A percentile compares a stretch with the other conserved stretches of the same genome.
These are phyloP conservation scores for Discostella pseudostelligera DNA, from an alignment of 108 stramenopile genomes.

Conservation along the genomic window DNA sequence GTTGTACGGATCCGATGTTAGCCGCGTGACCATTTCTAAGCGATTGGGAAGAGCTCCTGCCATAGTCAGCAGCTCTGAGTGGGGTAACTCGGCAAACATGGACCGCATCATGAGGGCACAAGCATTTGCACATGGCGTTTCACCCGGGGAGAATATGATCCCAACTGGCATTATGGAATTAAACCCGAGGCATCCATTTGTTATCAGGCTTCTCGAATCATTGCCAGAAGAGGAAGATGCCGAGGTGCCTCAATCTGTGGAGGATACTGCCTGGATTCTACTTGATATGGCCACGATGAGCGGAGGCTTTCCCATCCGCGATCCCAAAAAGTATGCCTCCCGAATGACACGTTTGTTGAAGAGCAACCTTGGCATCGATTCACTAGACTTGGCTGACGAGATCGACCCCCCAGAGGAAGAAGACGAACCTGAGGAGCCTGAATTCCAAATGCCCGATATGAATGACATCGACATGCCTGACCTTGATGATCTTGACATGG, in stretches of 20 bases:
- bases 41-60: constrained; percentile 91
- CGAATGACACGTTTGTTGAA: constrained; percentile 88
- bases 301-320: constrained; percentile 91
- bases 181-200: constrained; percentile 99
- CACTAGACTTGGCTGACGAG: constrained; percentile 84
- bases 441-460: constrained; percentile 44
- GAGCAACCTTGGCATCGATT: constrained; percentile 73
- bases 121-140: constrained; percentile 79
- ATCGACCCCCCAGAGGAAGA: constrained; percentile 91
- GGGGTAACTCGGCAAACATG: constrained; percentile 98
- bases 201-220: constrained; percentile 88
- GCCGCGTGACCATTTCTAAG: constrained; percentile 87
- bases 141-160: constrained; percentile 50
- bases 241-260: constrained; percentile 69
- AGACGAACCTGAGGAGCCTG: constrained; percentile 84
- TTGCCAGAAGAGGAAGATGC: constrained; percentile 66
- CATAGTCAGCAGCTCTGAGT: constrained; percentile 90
- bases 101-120: constrained; percentile 98
- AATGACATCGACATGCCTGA: constrained; percentile 20
- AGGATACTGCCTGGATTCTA: constrained; percentile 93
- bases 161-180: constrained; percentile 92
- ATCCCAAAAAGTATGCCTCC: constrained; percentile 81
- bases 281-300: constrained; percentile 95
- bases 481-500: constrained; percentile 4
- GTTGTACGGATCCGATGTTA: constrained; percentile 82